Base-by-base conservation (phyloP, 75 land plant genomes). In the Cupressus sempervirens region DNA sequence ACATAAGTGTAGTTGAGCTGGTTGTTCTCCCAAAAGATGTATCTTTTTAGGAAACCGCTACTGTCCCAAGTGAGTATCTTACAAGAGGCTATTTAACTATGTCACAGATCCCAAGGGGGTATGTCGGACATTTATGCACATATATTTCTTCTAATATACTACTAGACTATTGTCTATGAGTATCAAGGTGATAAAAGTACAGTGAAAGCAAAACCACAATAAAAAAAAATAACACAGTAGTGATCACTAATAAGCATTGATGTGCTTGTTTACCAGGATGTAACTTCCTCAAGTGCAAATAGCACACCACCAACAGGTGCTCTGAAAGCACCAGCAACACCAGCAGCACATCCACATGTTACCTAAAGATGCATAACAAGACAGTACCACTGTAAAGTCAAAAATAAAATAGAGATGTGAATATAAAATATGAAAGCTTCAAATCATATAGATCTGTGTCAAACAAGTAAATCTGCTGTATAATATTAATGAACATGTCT, bases 341-440 rank as follows among this genome's bases (percentile, higher is more conserved):
- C 99, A 88, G 99, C 99, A 83, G 99, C 99, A 98, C 99, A 98
- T 80, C 99, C 98, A 93, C 98, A 98, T 70, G 98, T 98, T 53
- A 98, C 99, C 98, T 98, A 91, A 81, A 87, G 85, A 86, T 88
- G 89, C 74, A 87, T 84, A 87, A 82, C 40, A 52, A 29, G 50
- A 12, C 56, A 40, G 32, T 45, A 20, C 20, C n/a, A 75, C n/a
- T 15, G 38, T 29, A 83, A 83, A 29, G 40, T 54, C 3, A 52
- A 72, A 45, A 79, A 26, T n/a, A 43, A 43, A 77, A 77, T 23
- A 40, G 46, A 79, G 32, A 79, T 43, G 14, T 26, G 41, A 79
- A 45, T 10, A 32, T 79, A 45, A 45, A 79, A 79, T 45, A 43
- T 45, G 30, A 26, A 30, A 79, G 9, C 9, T 76, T n/a, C 50